Base-by-base conservation (phyloP, 139 green algal species). In the Deuterostichococcus epilithicus region DNA sequence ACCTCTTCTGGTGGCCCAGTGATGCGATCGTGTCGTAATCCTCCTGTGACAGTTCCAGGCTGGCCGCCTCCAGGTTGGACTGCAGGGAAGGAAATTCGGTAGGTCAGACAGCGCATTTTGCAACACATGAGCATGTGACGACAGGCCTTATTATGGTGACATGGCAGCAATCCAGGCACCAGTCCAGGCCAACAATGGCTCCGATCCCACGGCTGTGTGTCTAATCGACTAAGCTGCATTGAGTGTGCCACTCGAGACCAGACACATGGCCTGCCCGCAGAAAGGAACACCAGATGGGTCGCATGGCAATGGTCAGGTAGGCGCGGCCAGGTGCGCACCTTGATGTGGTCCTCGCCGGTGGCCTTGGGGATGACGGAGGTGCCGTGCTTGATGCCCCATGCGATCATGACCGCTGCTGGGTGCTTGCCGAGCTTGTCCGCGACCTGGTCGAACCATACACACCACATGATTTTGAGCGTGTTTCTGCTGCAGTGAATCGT, bases 331-430 rank as follows among this genome's bases (percentile, higher is more conserved):
- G 10, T 23, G 52, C 52, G 28, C 28, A 76, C 75, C 63, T 77
- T 52, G 68, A 98, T 94, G 70, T 94, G 90, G 0, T 84, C 77
- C 5, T 85, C 70, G 32, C 92, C 91, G 33, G 87, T 89, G 20
- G 73, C 89, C 85, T 98, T 98, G 44, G 95, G 91, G 79, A 98
- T 91, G 65, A 97, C 88, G 32, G 81, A 91, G n/a, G 88, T 96
- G 67, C 92, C 92, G 30, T 89, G 87, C 84, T 98, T 90, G n/a
- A 98, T 23, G 32, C 80, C 91, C 94, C 94, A 98, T 1, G 92
- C 88, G 39, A 98, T 86, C 23, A 97, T 39, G 13, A 89, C 88
- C 81, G 93, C 85, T 26, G 81, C 94, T 20, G 88, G 76, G 38
- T 78, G 86, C 80, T 90, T 92, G 52, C 82, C 83, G 1, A 85